Evolutionary conservation across 1,139 yeast species (phyloP).

Genomic region (Taiozyma sp.): DNA sequence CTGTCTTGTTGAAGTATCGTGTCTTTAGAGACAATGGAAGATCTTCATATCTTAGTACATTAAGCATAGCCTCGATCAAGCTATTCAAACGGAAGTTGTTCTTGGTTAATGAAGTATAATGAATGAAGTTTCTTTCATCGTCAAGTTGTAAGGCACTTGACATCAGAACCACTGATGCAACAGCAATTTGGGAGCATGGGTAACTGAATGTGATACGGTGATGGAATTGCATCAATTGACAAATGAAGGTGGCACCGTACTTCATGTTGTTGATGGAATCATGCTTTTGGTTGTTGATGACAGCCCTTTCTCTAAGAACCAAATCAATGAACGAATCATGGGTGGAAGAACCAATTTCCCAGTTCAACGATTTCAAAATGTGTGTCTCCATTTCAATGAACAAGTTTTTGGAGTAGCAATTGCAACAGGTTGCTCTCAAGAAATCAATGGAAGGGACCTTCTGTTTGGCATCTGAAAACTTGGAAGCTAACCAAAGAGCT

Average conservation of each 20-base stretch:
- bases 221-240: slow-evolving; percentile 64
- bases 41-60: slow-evolving; percentile 6
- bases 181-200: slow-evolving; percentile 51
- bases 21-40: slow-evolving; percentile 18
- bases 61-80: slow-evolving; percentile 8
- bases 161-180: slow-evolving; percentile 39
- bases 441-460: slow-evolving; percentile 57
- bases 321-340: slow-evolving; percentile 61
- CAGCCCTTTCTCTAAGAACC: slow-evolving; percentile 32
- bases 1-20: slow-evolving; percentile 14
- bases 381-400: slow-evolving; percentile 69
- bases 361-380: slow-evolving; percentile 51
- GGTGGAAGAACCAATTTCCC: slow-evolving; percentile 55
- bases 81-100: slow-evolving; percentile 4
- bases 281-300: slow-evolving; percentile 16
- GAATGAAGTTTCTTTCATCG: slow-evolving; percentile 8
- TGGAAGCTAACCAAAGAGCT: slow-evolving; percentile 71
- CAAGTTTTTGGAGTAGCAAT: slow-evolving; percentile 52
- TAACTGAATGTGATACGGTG: slow-evolving; percentile 53
- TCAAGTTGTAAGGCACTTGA: slow-evolving; percentile 12
- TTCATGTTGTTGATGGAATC: slow-evolving; percentile 43
- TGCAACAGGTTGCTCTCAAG: slow-evolving; percentile 46
- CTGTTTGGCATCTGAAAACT: slow-evolving; percentile 64
- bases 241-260: slow-evolving; percentile 52
- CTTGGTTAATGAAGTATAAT: slow-evolving; percentile 4